Percentiles rank a stretch among this genome's conserved stretches.
These are phyloP conservation scores for Pseudogymnoascus sp. DNA, from an alignment of 2,329 filamentous ascomycete genomes.

Conservation along the genomic window DNA sequence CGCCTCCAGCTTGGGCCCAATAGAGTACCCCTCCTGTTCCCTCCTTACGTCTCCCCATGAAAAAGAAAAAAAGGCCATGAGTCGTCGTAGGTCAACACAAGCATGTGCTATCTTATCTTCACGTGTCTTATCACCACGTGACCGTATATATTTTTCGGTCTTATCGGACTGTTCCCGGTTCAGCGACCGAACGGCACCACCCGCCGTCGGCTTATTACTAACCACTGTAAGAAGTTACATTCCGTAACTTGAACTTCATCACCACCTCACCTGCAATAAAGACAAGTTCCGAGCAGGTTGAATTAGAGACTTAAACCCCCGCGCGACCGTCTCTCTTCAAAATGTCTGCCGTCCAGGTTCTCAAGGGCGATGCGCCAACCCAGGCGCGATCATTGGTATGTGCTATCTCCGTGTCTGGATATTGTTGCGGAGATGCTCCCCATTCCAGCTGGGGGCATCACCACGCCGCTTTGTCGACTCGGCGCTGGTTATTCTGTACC, in stretches of 20 bases:
- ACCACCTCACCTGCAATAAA: not conserved
- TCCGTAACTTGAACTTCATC: not conserved
- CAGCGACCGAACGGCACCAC: not conserved
- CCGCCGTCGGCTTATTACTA: not conserved
- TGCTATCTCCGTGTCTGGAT: constrained; percentile 2
- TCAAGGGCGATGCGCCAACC: constrained; percentile 24
- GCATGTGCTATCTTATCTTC: not conserved
- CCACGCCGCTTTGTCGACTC: not conserved
- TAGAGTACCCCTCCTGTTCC: not conserved
- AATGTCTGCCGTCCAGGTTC: constrained; percentile 24
- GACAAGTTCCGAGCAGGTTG: not conserved
- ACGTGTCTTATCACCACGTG: not conserved
- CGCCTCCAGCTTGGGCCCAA: not conserved
- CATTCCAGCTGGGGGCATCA: not conserved
- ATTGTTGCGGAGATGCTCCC: not conserved
- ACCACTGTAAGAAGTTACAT: not conserved
- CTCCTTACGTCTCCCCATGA: not conserved
- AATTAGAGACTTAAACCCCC: not conserved
- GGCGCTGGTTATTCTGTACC: not conserved
- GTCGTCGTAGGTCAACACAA: not conserved
- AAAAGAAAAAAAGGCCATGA: not conserved
- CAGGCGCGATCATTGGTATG: constrained; percentile 30
- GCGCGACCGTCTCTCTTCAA: constrained; percentile 11
- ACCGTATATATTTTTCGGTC: not conserved
- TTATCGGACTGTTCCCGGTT: not conserved